A percentile compares a stretch with the other conserved stretches of the same genome.
phyloP scores from a whole-genome alignment of 2,329 filamentous ascomycete genomes.

The Cladosporium oxysporum region DNA sequence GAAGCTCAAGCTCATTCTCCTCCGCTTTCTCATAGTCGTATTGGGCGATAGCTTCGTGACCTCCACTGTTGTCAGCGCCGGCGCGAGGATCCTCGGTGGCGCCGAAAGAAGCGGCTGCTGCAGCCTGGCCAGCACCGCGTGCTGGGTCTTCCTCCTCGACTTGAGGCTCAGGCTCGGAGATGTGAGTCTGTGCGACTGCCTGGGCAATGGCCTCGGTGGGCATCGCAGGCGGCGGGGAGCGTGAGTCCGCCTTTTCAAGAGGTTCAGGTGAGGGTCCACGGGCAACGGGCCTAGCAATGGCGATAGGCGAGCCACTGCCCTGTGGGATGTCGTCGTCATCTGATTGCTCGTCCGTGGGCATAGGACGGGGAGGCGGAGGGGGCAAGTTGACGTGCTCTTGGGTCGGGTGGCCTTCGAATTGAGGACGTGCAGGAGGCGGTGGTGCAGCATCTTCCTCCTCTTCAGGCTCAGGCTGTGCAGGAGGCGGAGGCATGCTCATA shows the following conservation, averaged over 20 bases:
- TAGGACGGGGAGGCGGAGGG: slow-evolving; percentile 44
- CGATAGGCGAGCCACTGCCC: slow-evolving; percentile 70
- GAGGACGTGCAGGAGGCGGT: slow-evolving; percentile 8
- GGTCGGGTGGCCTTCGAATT: slow-evolving; percentile 49
- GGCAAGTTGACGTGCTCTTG: slow-evolving; percentile 52
- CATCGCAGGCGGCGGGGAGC: slow-evolving; percentile 55
- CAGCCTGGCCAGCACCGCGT: slow-evolving; percentile 56
- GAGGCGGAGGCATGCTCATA: slow-evolving; percentile 54
- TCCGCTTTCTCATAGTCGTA: slow-evolving; percentile 98
- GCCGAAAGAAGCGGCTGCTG: slow-evolving; percentile 48
- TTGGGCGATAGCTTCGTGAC: slow-evolving; percentile 75
- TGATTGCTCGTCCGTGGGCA: slow-evolving; percentile 37
- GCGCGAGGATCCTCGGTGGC: slow-evolving; percentile 41
- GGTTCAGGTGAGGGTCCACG: slow-evolving; percentile 55
- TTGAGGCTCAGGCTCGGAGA: slow-evolving; percentile 65
- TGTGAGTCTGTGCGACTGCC: slow-evolving; percentile 63
- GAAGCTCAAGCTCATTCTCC: slow-evolving; percentile 91
- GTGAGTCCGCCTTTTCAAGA: slow-evolving; percentile 55
- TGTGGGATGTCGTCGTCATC: slow-evolving; percentile 43
- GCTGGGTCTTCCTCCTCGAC: slow-evolving; percentile 56
- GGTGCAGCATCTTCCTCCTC: slow-evolving; percentile 3
- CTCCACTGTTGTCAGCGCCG: slow-evolving; percentile 46
- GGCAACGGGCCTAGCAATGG: slow-evolving; percentile 80
- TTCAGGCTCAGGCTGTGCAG: slow-evolving; percentile 44
- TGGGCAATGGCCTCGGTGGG: slow-evolving; percentile 65